phyloP scores from a whole-genome alignment of 441 rosid species.

The Syzygium malaccense region DNA sequence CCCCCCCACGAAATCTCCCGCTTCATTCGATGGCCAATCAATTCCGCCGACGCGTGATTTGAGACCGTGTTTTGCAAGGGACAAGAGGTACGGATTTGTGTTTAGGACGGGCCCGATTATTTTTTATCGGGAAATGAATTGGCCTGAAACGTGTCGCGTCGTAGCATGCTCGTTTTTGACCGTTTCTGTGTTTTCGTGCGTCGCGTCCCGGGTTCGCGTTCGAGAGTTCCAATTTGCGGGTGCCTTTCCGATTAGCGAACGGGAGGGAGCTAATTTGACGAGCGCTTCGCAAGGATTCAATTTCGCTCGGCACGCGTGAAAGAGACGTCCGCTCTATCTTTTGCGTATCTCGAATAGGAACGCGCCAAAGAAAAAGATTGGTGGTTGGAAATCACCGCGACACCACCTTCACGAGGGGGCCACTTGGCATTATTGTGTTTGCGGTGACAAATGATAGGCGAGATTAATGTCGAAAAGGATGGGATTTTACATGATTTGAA shows the following conservation, averaged over 20 bases:
- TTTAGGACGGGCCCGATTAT: not conserved
- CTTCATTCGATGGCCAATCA: not conserved
- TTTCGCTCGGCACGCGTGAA: rapidly evolving
- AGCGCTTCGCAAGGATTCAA: not conserved
- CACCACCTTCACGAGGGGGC: not conserved
- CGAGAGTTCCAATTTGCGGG: not conserved
- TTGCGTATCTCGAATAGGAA: not conserved
- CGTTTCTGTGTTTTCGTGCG: not conserved
- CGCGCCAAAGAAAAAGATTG: not conserved
- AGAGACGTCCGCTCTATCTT: not conserved
- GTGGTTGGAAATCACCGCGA: not conserved
- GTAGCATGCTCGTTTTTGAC: not conserved
- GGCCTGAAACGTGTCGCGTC: not conserved
- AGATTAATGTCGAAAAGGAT: not conserved
- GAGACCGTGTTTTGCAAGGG: not conserved
- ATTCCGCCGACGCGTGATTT: not conserved
- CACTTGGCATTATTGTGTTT: not conserved
- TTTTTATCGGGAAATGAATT: not conserved
- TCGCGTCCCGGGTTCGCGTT: not conserved
- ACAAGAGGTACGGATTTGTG: no score
- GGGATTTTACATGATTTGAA: not conserved
- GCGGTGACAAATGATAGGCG: not conserved
- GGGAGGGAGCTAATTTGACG: no score
- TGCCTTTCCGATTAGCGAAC: not conserved
- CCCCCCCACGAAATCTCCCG: not conserved